These are phyloP conservation scores for Luffa acutangula DNA, from an alignment of 306 rosid genomes.

Conservation along the genomic window DNA sequence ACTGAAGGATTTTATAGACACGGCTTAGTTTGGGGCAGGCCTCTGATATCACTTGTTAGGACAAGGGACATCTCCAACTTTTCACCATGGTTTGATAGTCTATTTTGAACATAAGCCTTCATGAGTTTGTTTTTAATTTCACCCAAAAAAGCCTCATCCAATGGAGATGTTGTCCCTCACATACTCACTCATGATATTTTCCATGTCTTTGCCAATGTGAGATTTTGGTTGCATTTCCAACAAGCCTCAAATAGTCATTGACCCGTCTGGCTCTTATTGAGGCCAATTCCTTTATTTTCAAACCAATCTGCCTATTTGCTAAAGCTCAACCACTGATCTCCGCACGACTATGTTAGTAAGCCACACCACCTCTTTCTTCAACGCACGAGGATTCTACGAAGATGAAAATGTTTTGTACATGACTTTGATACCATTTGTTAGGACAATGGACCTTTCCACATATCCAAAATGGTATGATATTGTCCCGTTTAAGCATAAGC, in stretches of 20 bases:
- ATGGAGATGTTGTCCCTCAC: neutral
- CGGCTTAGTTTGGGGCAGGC: neutral
- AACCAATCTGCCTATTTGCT: neutral
- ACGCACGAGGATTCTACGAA: neutral
- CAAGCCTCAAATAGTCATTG: neutral
- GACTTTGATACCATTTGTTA: neutral
- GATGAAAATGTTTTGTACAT: neutral
- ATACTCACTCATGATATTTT: neutral
- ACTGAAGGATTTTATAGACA: neutral
- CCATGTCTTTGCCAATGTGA: neutral
- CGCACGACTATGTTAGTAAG: neutral
- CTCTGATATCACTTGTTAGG: neutral
- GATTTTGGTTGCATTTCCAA: neutral
- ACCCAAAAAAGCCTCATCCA: neutral
- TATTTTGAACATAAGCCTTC: too few species aligned
- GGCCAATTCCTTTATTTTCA: neutral
- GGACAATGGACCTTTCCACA: neutral
- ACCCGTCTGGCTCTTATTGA: neutral
- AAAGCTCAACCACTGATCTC: neutral
- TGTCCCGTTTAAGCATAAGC: neutral
- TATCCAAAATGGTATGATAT: neutral
- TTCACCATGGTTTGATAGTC: neutral
- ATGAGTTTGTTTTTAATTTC: neutral
- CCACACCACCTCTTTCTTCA: neutral
- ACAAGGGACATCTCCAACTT: neutral